Percentiles rank a stretch among this genome's conserved stretches.
phyloP scores from a whole-genome alignment of 208 protist species.

The Acanthamoeba comandoni region DNA sequence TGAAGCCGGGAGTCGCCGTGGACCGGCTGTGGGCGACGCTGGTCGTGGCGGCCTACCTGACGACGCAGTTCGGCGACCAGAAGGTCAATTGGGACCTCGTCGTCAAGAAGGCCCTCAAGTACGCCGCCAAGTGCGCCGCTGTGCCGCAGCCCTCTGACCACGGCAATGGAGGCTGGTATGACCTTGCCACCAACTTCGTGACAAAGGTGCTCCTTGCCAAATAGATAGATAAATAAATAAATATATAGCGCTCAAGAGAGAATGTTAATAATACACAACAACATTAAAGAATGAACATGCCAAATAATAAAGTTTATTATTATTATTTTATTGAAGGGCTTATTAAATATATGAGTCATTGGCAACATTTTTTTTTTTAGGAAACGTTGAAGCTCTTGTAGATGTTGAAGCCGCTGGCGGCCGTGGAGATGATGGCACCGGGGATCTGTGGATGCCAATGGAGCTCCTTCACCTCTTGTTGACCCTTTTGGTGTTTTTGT shows the following conservation, averaged over 20 bases:
- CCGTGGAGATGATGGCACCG: conserved; percentile 95
- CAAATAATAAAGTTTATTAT: no score
- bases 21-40: conserved; percentile 29
- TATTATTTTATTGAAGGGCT: no score
- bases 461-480: conserved; percentile 96
- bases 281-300: no score
- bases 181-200: no score
- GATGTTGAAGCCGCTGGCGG: conserved; percentile 95
- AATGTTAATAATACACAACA: no score
- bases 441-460: conserved; percentile 98
- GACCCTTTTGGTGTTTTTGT: conserved; percentile 87
- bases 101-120: conserved; percentile 66
- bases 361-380: no score
- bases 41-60: conserved; percentile 48
- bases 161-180: no score
- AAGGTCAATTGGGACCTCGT: conserved; percentile 72
- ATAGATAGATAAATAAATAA: no score
- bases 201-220: no score
- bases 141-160: no score
- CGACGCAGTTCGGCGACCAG: conserved; percentile 11
- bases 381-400: conserved; percentile 94
- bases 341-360: no score
- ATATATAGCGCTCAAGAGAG: no score
- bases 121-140: background rate
- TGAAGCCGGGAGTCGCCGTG: background rate